Percentiles rank a stretch among this genome's conserved stretches.
Evolutionary conservation across 176 grass and related monocot species (phyloP).

Genomic region (Zoysia pacifica): DNA sequence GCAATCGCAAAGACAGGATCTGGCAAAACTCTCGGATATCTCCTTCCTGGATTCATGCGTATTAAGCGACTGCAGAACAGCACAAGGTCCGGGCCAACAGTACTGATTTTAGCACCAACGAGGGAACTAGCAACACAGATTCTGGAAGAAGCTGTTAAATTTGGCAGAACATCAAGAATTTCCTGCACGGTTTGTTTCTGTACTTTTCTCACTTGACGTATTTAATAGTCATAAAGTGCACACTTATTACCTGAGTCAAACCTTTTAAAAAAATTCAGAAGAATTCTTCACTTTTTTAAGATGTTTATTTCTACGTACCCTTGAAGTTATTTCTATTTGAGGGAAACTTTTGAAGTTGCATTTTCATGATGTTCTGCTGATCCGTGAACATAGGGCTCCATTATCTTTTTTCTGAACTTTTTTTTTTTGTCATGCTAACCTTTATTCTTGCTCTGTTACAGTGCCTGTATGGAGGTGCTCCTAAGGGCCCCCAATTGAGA

Average conservation of each 20-base stretch:
- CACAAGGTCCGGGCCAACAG: conserved; percentile 75
- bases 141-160: conserved; percentile 88
- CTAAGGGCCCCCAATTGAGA: conserved; percentile 91
- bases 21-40: conserved; percentile 94
- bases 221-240: not conserved
- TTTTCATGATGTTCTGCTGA: not conserved
- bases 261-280: not conserved
- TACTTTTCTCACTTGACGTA: conserved; percentile 13
- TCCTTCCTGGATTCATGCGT: conserved; percentile 93
- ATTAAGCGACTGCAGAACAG: conserved; percentile 79
- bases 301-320: not conserved
- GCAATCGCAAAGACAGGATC: conserved; percentile 98
- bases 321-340: not conserved
- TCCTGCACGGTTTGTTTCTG: conserved; percentile 75
- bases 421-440: not conserved
- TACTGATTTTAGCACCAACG: conserved; percentile 89
- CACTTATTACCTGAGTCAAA: not conserved
- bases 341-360: not conserved
- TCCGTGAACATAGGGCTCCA: not conserved
- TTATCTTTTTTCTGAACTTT: too few species aligned
- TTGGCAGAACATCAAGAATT: conserved; percentile 83
- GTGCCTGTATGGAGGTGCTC: conserved; percentile 97
- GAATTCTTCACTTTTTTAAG: not conserved
- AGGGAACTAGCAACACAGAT: conserved; percentile 98
- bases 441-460: conserved; percentile 39